phyloP scores from a whole-genome alignment of 805 yeast genomes.

The Cyberlindnera sargentensis region DNA sequence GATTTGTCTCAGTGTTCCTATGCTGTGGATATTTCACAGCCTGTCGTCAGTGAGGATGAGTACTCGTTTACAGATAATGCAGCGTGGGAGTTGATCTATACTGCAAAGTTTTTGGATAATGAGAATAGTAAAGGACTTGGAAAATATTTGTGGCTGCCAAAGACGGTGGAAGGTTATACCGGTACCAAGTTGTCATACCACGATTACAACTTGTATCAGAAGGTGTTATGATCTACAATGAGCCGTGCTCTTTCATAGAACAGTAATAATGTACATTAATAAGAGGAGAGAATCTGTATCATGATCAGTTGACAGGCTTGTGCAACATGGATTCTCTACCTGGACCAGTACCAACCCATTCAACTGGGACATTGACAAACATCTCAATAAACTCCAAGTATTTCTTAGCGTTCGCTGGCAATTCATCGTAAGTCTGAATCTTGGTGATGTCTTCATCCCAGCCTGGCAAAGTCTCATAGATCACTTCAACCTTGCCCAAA shows the following conservation, averaged over 20 bases:
- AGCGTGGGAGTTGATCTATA: slow-evolving; percentile 40
- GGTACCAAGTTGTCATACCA: slow-evolving; percentile 36
- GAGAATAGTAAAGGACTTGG: slow-evolving; percentile 48
- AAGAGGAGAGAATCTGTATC: background rate
- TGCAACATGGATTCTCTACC: slow-evolving; percentile 89
- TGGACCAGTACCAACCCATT: slow-evolving; percentile 99
- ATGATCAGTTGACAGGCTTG: slow-evolving; percentile 27
- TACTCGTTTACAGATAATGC: slow-evolving; percentile 4
- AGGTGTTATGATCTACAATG: background rate
- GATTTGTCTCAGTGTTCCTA: slow-evolving; percentile 54
- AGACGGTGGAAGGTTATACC: slow-evolving; percentile 18
- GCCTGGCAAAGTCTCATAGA: slow-evolving; percentile 87
- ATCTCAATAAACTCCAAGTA: slow-evolving; percentile 85
- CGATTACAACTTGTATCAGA: slow-evolving; percentile 40
- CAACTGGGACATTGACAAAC: slow-evolving; percentile 73
- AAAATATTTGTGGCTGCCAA: slow-evolving; percentile 47
- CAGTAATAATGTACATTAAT: background rate
- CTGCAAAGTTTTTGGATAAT: slow-evolving; percentile 27
- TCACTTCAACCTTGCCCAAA: slow-evolving; percentile 87
- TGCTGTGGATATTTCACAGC: slow-evolving; percentile 55
- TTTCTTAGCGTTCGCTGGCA: slow-evolving; percentile 82
- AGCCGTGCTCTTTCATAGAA: slow-evolving; percentile 13
- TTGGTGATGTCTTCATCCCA: slow-evolving; percentile 84
- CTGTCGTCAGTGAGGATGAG: slow-evolving; percentile 27
- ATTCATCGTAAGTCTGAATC: slow-evolving; percentile 60